phyloP scores from a whole-genome alignment of 257 asterid species.

The Nicotiana sylvestris region DNA sequence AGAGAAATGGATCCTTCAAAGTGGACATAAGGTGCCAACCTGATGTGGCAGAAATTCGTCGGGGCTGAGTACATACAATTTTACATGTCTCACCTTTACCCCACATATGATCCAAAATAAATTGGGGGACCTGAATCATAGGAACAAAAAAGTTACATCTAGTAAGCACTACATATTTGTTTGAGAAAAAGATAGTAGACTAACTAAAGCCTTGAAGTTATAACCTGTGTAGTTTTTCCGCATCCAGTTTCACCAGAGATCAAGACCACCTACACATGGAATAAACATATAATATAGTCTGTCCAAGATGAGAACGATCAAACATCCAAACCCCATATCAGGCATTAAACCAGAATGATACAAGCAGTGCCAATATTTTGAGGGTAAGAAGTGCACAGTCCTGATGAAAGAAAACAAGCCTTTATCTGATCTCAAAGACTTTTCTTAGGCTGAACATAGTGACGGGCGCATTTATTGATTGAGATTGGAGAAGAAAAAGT shows the following conservation, averaged over 20 bases:
- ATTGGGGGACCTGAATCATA: conserved; percentile 78
- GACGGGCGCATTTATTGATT: not conserved
- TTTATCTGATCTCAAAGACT: not conserved
- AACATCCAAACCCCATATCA: conserved; percentile 8
- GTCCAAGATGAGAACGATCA: not conserved
- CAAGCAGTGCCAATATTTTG: conserved; percentile 4
- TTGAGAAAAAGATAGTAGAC: not conserved
- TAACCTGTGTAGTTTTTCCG: conserved; percentile 93
- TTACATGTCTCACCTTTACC: conserved; percentile 75
- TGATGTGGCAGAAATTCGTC: conserved; percentile 92
- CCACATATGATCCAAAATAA: conserved; percentile 86
- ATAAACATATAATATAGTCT: not conserved
- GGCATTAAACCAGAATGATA: not conserved
- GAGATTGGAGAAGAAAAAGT: not conserved
- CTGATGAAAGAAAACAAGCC: not conserved
- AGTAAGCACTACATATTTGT: not conserved
- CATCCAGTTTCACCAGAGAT: conserved; percentile 98
- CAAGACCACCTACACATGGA: conserved; percentile 70
- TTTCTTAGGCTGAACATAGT: not conserved
- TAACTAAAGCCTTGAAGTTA: conserved; percentile 8
- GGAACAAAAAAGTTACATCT: not conserved
- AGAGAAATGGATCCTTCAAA: conserved; percentile 7
- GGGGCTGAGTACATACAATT: conserved; percentile 89
- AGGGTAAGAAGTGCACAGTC: not conserved
- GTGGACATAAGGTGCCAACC: conserved; percentile 35